phyloP scores from a whole-genome alignment of 73 alveolate species.

The Paramecium sonneborni region DNA sequence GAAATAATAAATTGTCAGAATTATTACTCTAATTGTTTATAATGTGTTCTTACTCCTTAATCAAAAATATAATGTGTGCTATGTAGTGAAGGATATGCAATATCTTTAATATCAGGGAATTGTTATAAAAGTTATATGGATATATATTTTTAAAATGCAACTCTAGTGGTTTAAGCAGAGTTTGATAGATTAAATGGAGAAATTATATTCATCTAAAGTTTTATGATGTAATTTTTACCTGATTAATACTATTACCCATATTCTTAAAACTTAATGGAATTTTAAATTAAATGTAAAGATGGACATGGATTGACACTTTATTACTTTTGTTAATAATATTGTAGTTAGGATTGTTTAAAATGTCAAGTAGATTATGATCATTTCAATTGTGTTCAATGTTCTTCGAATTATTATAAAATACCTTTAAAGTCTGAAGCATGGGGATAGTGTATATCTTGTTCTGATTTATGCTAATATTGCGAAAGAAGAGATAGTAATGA shows the following conservation, averaged over 20 bases:
- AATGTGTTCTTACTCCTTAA: not conserved
- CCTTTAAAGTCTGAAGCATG: not conserved
- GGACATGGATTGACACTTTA: not conserved
- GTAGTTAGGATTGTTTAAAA: not conserved
- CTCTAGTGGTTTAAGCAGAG: not conserved
- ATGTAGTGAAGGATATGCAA: not conserved
- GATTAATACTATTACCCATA: not conserved
- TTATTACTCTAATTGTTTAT: not conserved
- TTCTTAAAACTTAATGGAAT: not conserved
- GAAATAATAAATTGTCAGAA: not conserved
- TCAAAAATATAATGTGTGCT: not conserved
- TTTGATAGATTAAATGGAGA: not conserved
- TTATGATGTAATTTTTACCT: not conserved
- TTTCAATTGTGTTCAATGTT: not conserved
- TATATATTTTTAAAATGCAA: not conserved
- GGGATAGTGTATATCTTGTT: not conserved
- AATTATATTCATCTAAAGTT: not conserved
- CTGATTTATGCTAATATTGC: not conserved
- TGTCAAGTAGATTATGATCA: not conserved
- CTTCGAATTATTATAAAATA: not conserved
- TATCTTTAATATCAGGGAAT: not conserved
- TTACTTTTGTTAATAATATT: not conserved
- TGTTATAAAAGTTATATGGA: not conserved
- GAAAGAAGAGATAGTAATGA: not conserved
- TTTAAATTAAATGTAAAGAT: not conserved